A percentile compares a stretch with the other conserved stretches of the same genome.
Conservation (phyloP, 2,329 filamentous ascomycete genomes). For the Cryphonectria parasitica region DNA sequence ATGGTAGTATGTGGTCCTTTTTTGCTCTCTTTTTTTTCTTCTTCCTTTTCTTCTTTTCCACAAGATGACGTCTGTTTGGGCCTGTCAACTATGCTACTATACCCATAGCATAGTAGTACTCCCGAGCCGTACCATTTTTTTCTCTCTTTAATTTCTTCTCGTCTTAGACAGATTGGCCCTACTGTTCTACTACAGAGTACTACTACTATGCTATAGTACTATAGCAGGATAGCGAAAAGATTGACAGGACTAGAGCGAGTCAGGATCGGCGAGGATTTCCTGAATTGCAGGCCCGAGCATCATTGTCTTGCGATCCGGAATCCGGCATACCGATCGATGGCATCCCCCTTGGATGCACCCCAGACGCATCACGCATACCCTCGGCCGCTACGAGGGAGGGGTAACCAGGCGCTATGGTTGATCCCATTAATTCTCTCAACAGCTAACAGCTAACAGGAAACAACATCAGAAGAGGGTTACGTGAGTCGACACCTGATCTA, state of each 20-base stretch:
- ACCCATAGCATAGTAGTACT: neutral
- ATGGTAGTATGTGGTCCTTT: no score
- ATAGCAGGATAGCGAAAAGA: neutral
- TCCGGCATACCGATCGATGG: neutral
- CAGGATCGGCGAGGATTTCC: neutral
- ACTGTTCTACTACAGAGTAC: neutral
- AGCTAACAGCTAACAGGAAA: neutral
- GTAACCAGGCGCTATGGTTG: neutral
- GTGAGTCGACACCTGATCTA: neutral
- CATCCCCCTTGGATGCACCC: neutral
- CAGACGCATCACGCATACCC: neutral
- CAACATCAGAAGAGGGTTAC: neutral
- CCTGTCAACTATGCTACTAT: neutral
- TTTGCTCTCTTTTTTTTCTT: neutral
- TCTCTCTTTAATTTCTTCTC: no score
- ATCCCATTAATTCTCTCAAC: neutral
- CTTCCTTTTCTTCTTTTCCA: no score
- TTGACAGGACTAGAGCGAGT: slow-evolving; percentile 1
- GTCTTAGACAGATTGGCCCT: neutral
- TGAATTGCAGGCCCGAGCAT: neutral
- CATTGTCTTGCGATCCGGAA: neutral
- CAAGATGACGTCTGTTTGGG: neutral
- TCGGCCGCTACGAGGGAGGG: neutral
- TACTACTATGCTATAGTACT: neutral
- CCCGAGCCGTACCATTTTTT: neutral